Percentiles rank a stretch among this genome's conserved stretches.
These are phyloP conservation scores for Kwoniella europaea DNA, from an alignment of 768 basidiomycete genomes.

Conservation along the genomic window DNA sequence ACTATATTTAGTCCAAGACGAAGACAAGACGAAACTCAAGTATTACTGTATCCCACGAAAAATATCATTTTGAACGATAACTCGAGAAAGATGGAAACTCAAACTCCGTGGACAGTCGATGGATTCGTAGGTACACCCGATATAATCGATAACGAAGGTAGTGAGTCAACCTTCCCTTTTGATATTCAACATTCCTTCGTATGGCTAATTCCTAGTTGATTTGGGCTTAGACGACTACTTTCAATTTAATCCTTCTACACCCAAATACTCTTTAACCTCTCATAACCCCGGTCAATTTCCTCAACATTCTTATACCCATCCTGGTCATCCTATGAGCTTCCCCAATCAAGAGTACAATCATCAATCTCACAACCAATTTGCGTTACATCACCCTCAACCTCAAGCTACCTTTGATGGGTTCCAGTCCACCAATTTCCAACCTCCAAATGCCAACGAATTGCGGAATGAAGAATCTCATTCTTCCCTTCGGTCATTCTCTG, in stretches of 20 bases:
- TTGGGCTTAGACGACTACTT: slow-evolving; percentile 34
- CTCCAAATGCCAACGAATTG: background rate
- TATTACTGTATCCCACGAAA: too few species aligned
- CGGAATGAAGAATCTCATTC: background rate
- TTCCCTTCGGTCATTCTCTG: background rate
- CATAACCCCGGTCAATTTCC: background rate
- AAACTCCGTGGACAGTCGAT: slow-evolving; percentile 16
- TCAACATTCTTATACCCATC: slow-evolving; percentile 10
- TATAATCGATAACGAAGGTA: slow-evolving; percentile 4
- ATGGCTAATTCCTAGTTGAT: background rate
- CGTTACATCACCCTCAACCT: background rate
- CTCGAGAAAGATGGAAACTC: slow-evolving; percentile 9
- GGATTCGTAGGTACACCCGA: slow-evolving; percentile 19
- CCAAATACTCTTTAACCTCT: slow-evolving; percentile 6
- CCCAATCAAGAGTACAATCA: background rate
- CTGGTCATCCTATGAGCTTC: background rate
- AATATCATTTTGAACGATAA: background rate
- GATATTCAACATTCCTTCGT: background rate
- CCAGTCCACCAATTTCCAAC: too few species aligned
- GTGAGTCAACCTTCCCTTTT: background rate
- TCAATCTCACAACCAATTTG: background rate
- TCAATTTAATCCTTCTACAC: slow-evolving; percentile 42
- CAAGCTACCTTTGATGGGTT: background rate
- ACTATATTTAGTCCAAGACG: background rate
- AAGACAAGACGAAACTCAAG: too few species aligned